Percentiles rank a stretch among this genome's conserved stretches.
phyloP scores from a whole-genome alignment of 1,139 yeast genomes.

The Suzukiozyma palmioleophila region DNA sequence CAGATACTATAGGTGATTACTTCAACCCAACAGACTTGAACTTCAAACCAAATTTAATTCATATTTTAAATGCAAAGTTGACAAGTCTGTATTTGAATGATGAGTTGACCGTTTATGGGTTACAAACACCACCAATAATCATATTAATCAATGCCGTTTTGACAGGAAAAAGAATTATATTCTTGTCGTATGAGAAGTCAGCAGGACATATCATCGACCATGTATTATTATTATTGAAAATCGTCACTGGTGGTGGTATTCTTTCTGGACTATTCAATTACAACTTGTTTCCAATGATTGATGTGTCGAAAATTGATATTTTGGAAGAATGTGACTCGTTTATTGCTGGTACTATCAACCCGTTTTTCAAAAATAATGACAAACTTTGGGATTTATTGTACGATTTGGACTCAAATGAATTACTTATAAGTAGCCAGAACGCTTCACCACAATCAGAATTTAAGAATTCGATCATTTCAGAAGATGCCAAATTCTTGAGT shows the following conservation, averaged over 20 bases:
- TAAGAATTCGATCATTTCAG: slow-evolving; percentile 37
- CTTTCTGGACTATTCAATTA: slow-evolving; percentile 46
- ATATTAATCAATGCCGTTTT: slow-evolving; percentile 53
- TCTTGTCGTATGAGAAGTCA: slow-evolving; percentile 52
- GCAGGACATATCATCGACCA: slow-evolving; percentile 55
- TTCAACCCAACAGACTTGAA: slow-evolving; percentile 44
- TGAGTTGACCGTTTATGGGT: slow-evolving; percentile 50
- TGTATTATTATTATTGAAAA: slow-evolving; percentile 48
- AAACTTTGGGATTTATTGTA: slow-evolving; percentile 56
- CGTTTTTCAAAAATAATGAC: slow-evolving; percentile 57
- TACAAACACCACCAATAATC: slow-evolving; percentile 55
- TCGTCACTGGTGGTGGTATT: slow-evolving; percentile 58
- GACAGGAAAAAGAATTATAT: slow-evolving; percentile 52
- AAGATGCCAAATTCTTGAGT: slow-evolving; percentile 45
- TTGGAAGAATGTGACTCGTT: slow-evolving; percentile 50
- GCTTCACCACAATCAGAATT: slow-evolving; percentile 11
- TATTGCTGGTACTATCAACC: slow-evolving; percentile 66
- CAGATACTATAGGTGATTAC: slow-evolving; percentile 44
- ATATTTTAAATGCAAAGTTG: slow-evolving; percentile 32
- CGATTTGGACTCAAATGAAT: slow-evolving; percentile 51
- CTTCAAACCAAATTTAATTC: slow-evolving; percentile 39
- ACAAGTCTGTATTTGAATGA: slow-evolving; percentile 25
- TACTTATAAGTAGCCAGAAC: slow-evolving; percentile 25
- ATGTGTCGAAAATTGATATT: slow-evolving; percentile 56
- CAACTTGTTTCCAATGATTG: slow-evolving; percentile 58